Percentiles rank a stretch among this genome's conserved stretches.
These are phyloP conservation scores for Mimosa bimucronata DNA, from an alignment of 306 rosid genomes.

Conservation along the genomic window DNA sequence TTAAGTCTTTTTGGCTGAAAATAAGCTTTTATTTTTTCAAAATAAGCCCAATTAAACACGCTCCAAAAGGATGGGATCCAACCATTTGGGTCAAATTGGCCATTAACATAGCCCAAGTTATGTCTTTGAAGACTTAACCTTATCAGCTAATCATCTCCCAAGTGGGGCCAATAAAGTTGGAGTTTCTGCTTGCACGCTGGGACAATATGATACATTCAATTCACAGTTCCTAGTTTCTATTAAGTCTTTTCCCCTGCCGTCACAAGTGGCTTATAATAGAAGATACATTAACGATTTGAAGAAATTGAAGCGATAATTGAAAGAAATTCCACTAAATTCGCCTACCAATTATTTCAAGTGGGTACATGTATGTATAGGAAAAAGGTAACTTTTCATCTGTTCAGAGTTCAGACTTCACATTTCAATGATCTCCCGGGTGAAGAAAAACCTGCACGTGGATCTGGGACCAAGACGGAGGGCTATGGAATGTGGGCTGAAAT, in stretches of 20 bases:
- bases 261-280: not conserved
- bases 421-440: not conserved
- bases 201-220: not conserved
- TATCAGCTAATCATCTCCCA: conserved; percentile 1
- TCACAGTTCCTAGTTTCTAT: not conserved
- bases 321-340: not conserved
- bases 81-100: not conserved
- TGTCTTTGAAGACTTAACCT: conserved; percentile 40
- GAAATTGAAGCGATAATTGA: not conserved
- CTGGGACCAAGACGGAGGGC: conserved; percentile 15
- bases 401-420: too few species aligned
- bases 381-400: too few species aligned
- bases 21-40: too few species aligned
- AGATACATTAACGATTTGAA: not conserved
- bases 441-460: not conserved
- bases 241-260: not conserved
- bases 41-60: too few species aligned
- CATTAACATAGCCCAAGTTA: not conserved
- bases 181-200: conserved; percentile 1
- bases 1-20: too few species aligned
- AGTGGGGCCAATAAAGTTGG: not conserved
- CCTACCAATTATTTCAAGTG: not conserved
- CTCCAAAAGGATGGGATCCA: not conserved
- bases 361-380: too few species aligned
- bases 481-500: conserved; percentile 4